Percentiles rank a stretch among this genome's conserved stretches.
phyloP scores from a whole-genome alignment of 495 filamentous ascomycete genomes.

The Daldinia bambusicola region DNA sequence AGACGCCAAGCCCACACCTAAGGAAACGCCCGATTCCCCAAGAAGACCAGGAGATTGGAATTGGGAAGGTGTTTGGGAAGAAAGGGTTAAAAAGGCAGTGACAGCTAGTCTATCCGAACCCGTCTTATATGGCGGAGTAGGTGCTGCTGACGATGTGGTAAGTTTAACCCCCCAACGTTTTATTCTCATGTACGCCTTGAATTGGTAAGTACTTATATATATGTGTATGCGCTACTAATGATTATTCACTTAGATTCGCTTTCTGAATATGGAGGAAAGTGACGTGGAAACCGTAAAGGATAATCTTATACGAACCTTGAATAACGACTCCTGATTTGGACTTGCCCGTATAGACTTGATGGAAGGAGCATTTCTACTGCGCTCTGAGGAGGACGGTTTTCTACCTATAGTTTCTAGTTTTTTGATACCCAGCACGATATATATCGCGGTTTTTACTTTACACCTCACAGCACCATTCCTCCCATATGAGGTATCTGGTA shows the following conservation, averaged over 20 bases:
- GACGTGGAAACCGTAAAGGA: conserved; percentile 68
- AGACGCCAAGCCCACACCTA: conserved; percentile 7
- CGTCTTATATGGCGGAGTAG: conserved; percentile 73
- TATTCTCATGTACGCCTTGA: conserved; percentile 12
- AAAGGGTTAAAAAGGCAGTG: conserved; percentile 79
- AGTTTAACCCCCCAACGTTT: conserved; percentile 21
- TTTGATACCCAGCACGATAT: conserved; percentile 40
- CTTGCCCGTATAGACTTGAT: conserved; percentile 17
- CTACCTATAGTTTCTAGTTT: conserved; percentile 10
- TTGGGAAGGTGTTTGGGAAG: conserved; percentile 95
- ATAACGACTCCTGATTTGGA: conserved; percentile 41
- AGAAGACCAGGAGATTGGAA: conserved; percentile 86
- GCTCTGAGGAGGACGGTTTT: neutral
- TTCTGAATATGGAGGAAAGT: conserved; percentile 71
- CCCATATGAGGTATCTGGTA: conserved; percentile 30
- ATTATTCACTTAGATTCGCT: conserved; percentile 67
- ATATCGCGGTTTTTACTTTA: conserved; percentile 14
- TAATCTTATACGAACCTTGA: conserved; percentile 65
- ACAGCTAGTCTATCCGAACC: conserved; percentile 79
- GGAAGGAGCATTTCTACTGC: conserved; percentile 27
- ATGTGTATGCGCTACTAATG: conserved; percentile 37
- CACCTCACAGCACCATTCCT: conserved; percentile 15
- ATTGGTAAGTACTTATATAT: neutral
- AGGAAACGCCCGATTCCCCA: conserved; percentile 36
- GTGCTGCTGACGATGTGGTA: conserved; percentile 76